Evolutionary conservation across 1,284 basidiomycete genomes (phyloP), one percentile per base, ranked within the genome.

Genomic region (Melampsora abietis-canadensis): DNA sequence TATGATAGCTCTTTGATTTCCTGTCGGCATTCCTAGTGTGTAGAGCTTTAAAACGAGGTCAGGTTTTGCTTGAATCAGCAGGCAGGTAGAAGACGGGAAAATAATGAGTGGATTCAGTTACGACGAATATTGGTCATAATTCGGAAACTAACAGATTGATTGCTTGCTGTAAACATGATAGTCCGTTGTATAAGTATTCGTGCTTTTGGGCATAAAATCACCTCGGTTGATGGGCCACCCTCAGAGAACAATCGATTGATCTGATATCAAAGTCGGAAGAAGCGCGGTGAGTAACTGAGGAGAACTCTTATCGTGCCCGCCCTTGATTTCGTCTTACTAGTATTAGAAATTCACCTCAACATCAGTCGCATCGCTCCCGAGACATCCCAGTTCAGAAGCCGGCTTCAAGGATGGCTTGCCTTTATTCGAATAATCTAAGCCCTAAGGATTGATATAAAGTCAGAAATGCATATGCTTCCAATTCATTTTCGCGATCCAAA

Each of bases 101-200:
- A 21, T 57, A 57, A n/a, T 57, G 51, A 21, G n/a, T 21, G 8
- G 27, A 57, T 27, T 15, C 4, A 7, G n/a, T 7, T 17, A 15
- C 21, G 24, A 54, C 19, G 15, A 4, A 5, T 57, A n/a, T n/a
- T 27, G 51, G 6, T 1, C 27, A n/a, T 21, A 57, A 57, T n/a
- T n/a, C n/a, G n/a, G 7, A 21, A 21, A 21, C 51, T 57, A 7
- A 57, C 51, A 57, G 51, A 57, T 57, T 57, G 51, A 57, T 57
- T 57, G n/a, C 21, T n/a, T 27, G 51, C 51, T 27, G 51, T 21
- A 57, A 57, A 57, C 27, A 6, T n/a, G n/a, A 57, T 57, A 8
- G 51, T 27, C 6, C n/a, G n/a, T n/a, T 57, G 10, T 7, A 57
- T 21, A 8, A 21, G 5, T 12, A 57, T n/a, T 57, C 51, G 51